Evolutionary conservation across 257 asterid species (phyloP), one percentile per base, ranked within the genome.

Genomic region (Gynochthodes officinalis): DNA sequence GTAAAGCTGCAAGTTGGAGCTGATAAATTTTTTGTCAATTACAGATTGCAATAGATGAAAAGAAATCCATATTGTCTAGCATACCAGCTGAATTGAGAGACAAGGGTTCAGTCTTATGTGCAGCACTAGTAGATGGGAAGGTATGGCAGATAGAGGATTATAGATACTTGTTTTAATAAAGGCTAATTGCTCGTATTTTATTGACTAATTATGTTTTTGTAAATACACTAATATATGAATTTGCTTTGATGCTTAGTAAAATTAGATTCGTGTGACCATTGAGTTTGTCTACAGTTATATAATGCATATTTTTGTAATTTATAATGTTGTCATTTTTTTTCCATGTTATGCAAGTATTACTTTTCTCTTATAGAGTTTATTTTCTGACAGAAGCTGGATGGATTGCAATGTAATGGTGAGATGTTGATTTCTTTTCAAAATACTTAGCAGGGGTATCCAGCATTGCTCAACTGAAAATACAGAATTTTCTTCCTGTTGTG

Each of bases 81-180:
- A 79, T 91, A 48, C 98, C 98, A 50, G 81, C 82, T 75, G 95
- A 89, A 65, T 52, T 77, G 66, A 84, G 91, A 79, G 98, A 91
- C 57, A 80, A 78, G 70, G 99, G 97, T 77, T 88, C 90, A n/a
- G 81, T 78, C 67, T 83, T 94, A 66, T 84, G 91, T 87, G 84
- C 92, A 76, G 82, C 95, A 75, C 90, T 94, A n/a, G 81, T 84
- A 61, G 96, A 94, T 10, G 97, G 96, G 54, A 82, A 94, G 98
- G 99, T 94, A 89, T 70, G 76, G 50, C 40, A 62, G 62, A 69
- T 76, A 82, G 59, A 50, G 61, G 7, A 60, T 72, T 77, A 73
- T 70, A 55, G 62, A 82, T 70, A 53, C 72, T 65, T 70, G 37
- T 55, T 42, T 69, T 33, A 14, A 25, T 44, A 64, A 42, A 72